Evolutionary conservation across 768 basidiomycete genomes (phyloP), one percentile per base, ranked within the genome.

Genomic region (Tephrocybe sp.): DNA sequence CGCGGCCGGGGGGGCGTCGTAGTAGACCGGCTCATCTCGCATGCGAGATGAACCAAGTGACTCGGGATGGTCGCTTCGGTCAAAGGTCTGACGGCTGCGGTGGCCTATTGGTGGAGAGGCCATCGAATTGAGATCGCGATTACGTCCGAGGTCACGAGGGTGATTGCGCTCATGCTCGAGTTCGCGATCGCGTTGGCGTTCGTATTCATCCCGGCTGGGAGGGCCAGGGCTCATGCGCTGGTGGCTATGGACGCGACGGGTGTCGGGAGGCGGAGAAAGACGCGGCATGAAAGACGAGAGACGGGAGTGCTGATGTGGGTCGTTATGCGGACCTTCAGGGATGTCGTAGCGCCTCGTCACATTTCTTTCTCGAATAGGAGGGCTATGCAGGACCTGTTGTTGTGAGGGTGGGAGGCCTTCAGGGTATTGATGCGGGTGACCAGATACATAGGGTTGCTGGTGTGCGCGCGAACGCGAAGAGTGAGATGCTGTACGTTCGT

Each of bases 161-260:
- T 63, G 63, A 27, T 63, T 63, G 8, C 61, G 55, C 19, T 65
- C 71, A 42, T 45, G 51, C 43, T 71, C 74, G 25, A 67, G 73
- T 46, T 81, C 79, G 60, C 78, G 69, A 25, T 78, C 78, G 21
- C 66, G 62, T 42, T 73, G 73, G 49, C 72, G 73, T n/a, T 78
- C 77, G 45, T 73, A 71, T 49, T 82, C 78, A 19, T 81, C 75
- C 49, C 78, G 69, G 39, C 84, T 72, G 56, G 76, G 80, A 21
- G 80, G 72, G 3, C 75, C 83, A 32, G 84, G 83, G 6, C 84
- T 85, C 58, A 84, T 60, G 47, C 84, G 82, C 64, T 86, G 86
- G 65, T 87, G 86, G 52, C 73, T 74, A 63, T 87, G 87, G 39
- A 75, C 64, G 58, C 77, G 76, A 52, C 74, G 69, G 12, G 65